Conservation (phyloP, 164 flowering plant genomes). For the Nelumbo lutea region DNA sequence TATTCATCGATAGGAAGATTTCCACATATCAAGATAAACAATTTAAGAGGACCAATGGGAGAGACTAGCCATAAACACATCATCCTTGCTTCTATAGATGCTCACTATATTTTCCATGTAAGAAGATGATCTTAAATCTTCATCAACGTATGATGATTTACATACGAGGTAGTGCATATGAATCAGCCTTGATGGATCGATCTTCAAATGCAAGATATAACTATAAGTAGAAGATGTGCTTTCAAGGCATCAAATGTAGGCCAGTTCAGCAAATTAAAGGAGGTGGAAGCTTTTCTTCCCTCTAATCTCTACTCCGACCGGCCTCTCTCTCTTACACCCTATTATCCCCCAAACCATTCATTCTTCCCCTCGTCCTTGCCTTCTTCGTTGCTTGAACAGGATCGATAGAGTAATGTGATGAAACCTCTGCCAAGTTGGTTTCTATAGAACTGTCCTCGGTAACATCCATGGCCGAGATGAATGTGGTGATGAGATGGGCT, state of each 20-base stretch:
- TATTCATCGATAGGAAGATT: not conserved
- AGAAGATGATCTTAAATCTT: constrained; percentile 33
- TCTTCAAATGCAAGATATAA: constrained; percentile 39
- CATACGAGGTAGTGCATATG: constrained; percentile 40
- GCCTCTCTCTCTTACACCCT: too few species aligned
- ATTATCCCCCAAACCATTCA: too few species aligned
- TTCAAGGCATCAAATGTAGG: constrained; percentile 58
- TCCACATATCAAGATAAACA: constrained; percentile 22
- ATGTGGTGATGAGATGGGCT: too few species aligned
- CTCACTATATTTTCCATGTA: constrained; percentile 40
- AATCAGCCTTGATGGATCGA: constrained; percentile 16
- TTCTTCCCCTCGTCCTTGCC: too few species aligned
- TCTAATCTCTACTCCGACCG: too few species aligned
- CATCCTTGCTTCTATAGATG: constrained; percentile 46
- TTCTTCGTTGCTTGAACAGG: too few species aligned
- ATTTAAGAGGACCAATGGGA: constrained; percentile 20
- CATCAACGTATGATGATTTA: constrained; percentile 21
- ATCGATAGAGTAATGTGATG: too few species aligned
- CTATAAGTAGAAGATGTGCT: constrained; percentile 51
- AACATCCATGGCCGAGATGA: too few species aligned
- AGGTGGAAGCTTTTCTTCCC: too few species aligned
- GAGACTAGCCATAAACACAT: constrained; percentile 32
- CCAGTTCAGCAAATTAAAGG: constrained; percentile 39
- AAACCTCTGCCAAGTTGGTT: too few species aligned
- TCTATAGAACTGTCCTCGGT: too few species aligned